These are phyloP conservation scores for Zymoseptoria pseudotritici DNA, from an alignment of 2,329 filamentous ascomycete species.

Conservation along the genomic window DNA sequence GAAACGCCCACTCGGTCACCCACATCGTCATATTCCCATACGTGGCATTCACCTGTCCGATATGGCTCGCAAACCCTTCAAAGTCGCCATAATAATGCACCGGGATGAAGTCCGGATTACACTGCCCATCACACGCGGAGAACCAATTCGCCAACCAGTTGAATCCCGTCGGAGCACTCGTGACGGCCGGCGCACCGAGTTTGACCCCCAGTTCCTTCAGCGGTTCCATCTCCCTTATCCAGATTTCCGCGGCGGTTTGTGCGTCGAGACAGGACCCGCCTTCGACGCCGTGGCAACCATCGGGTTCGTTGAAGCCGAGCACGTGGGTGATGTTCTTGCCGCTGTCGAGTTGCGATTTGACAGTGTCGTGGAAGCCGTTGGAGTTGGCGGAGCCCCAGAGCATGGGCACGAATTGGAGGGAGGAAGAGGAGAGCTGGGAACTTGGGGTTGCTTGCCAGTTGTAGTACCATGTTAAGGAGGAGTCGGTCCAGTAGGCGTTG, in stretches of 20 bases:
- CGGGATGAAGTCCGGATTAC: slow-evolving; percentile 44
- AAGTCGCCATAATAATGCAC: slow-evolving; percentile 58
- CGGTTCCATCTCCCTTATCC: slow-evolving; percentile 65
- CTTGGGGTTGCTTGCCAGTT: slow-evolving; percentile 58
- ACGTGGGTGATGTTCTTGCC: slow-evolving; percentile 58
- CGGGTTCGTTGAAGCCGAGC: slow-evolving; percentile 75
- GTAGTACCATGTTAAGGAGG: slow-evolving; percentile 75
- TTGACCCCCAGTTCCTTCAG: slow-evolving; percentile 55
- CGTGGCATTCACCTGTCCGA: slow-evolving; percentile 51
- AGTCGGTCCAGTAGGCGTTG: slow-evolving; percentile 57
- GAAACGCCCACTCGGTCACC: slow-evolving; percentile 69
- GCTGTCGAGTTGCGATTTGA: slow-evolving; percentile 48
- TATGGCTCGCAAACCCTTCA: slow-evolving; percentile 57
- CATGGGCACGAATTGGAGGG: slow-evolving; percentile 73
- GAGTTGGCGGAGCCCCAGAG: slow-evolving; percentile 57
- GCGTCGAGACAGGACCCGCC: slow-evolving; percentile 60
- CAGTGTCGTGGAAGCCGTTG: slow-evolving; percentile 54
- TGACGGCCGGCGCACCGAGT: slow-evolving; percentile 64
- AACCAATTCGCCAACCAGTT: slow-evolving; percentile 63
- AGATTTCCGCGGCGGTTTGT: slow-evolving; percentile 55
- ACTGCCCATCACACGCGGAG: slow-evolving; percentile 46
- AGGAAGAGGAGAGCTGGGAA: slow-evolving; percentile 31
- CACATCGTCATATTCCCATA: slow-evolving; percentile 54
- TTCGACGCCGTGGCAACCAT: slow-evolving; percentile 42
- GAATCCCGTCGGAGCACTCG: slow-evolving; percentile 53